Evolutionary conservation across 2,329 filamentous ascomycete species (phyloP), one percentile per base, ranked within the genome.

Genomic region (Zasmidium citrigriseum): DNA sequence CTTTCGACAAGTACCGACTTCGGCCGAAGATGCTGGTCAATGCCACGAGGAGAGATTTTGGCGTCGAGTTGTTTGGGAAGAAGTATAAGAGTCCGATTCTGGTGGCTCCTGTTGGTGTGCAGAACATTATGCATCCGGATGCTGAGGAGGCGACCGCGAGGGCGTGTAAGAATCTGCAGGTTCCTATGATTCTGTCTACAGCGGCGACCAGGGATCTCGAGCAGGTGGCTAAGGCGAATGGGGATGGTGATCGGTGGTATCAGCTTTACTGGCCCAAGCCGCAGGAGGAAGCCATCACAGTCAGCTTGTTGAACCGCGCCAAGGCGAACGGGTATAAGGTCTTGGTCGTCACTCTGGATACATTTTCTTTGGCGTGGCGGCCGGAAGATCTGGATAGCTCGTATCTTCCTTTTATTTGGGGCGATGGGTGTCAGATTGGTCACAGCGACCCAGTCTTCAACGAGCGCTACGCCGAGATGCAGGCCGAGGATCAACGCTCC

Each of bases 321-420:
- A 85, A 84, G 66, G 77, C 75, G 0, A 81, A 77, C 27, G 88
- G 88, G 1, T 91, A 81, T 73, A 80, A 79, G 29, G 86, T 86
- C 0, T 78, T 91, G 0, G 83, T 91, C 5, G 86, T 92, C 0
- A 92, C 89, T 0, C 77, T 91, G 0, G 89, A 92, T 71, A 91
- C 88, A 0, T 89, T 85, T 73, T 81, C 81, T 12, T 77, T 91
- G 29, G 83, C 82, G 0, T 92, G 88, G 88, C 79, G 89, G 34
- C 88, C 88, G 14, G 54, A 58, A 46, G 67, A 70, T 52, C 55
- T 70, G 12, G 64, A 70, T 25, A 53, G 60, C 20, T 65, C 59
- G 2, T 68, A 68, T 27, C 21, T 66, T 0, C 64, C 64, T 1
- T 66, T 66, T 44, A 49, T 63, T 1, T 1, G 70, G 83, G 18